Conservation (phyloP, 345 rosid species). For the Erodium maritimum region DNA sequence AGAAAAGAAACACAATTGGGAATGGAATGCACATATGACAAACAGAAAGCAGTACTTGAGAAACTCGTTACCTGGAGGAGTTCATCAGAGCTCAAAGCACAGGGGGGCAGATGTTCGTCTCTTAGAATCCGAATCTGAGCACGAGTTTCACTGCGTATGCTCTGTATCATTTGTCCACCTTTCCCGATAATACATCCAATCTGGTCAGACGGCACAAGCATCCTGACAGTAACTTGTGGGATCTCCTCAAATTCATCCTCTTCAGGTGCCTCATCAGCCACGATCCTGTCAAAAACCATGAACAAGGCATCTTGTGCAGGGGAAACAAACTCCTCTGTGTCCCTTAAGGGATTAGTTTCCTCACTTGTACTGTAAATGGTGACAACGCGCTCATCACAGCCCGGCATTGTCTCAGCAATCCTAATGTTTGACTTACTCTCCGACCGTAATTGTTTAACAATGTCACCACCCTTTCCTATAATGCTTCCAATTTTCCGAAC, state of each 20-base stretch:
- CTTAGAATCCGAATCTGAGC: conserved; percentile 85
- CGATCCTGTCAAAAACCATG: conserved; percentile 69
- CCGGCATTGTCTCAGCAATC: conserved; percentile 65
- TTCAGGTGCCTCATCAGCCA: conserved; percentile 50
- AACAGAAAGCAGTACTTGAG: not conserved
- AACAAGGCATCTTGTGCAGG: conserved; percentile 95
- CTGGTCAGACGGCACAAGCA: conserved; percentile 96
- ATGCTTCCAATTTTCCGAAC: conserved; percentile 81
- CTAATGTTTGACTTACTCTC: conserved; percentile 82
- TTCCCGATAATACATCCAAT: conserved; percentile 91
- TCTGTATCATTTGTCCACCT: conserved; percentile 89
- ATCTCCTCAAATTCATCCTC: conserved; percentile 49
- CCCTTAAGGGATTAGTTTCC: conserved; percentile 64
- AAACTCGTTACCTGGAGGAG: conserved; percentile 64
- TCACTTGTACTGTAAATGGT: conserved; percentile 79
- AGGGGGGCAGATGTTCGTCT: conserved; percentile 74
- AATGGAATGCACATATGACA: not conserved
- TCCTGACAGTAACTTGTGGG: conserved; percentile 53
- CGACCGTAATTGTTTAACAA: conserved; percentile 69
- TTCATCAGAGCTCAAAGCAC: conserved; percentile 79
- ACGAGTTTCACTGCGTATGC: conserved; percentile 75
- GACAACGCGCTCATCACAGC: conserved; percentile 85
- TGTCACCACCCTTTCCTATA: conserved; percentile 91
- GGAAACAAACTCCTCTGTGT: conserved; percentile 36
- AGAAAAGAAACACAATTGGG: not conserved